phyloP scores from a whole-genome alignment of 2,329 filamentous ascomycete species.

The Botrytis galanthina region DNA sequence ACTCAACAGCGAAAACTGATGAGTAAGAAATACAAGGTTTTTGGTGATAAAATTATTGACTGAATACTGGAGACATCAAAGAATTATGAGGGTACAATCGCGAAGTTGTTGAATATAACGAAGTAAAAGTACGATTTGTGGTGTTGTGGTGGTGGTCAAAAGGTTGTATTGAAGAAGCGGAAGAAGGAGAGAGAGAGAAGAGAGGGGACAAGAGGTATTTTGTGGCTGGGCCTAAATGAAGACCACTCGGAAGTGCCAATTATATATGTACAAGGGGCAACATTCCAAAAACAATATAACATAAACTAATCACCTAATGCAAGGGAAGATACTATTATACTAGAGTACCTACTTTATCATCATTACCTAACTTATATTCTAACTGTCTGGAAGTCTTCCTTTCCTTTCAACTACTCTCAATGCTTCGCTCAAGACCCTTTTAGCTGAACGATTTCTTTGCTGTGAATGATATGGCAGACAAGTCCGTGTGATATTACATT shows the following conservation, averaged over 20 bases:
- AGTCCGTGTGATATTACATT: conserved; percentile 11
- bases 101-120: neutral
- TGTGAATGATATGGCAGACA: conserved; percentile 2
- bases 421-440: neutral
- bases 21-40: neutral
- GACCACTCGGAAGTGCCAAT: conserved; percentile 8
- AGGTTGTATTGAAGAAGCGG: conserved; percentile 8
- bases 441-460: neutral
- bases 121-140: neutral
- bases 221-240: conserved; percentile 16
- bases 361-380: neutral
- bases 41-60: neutral
- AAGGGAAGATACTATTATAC: neutral
- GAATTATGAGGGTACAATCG: neutral
- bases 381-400: neutral
- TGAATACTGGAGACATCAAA: neutral
- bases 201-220: conserved; percentile 10
- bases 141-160: neutral
- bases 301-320: conserved; percentile 3
- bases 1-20: neutral
- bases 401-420: neutral
- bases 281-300: conserved; percentile 13
- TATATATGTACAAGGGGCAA: conserved; percentile 10
- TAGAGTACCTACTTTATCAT: neutral
- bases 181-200: neutral